A percentile compares a stretch with the other conserved stretches of the same genome.
phyloP scores from a whole-genome alignment of 2,329 filamentous ascomycete genomes.

The Byssothecium circinans region DNA sequence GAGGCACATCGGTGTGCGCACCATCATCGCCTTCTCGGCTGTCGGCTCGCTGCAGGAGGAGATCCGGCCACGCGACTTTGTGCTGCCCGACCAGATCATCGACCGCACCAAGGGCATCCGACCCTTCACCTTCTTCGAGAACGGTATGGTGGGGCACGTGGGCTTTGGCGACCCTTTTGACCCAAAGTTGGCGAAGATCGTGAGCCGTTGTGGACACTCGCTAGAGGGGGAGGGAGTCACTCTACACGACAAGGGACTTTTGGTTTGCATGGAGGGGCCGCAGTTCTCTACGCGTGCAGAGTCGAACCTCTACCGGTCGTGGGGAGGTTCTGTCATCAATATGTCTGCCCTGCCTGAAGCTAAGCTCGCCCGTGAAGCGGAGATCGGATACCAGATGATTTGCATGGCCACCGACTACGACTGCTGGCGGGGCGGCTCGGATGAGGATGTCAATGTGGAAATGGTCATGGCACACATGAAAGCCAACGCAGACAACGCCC shows the following conservation, averaged over 20 bases:
- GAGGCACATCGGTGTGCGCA: constrained; percentile 83
- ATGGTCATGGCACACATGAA: constrained; percentile 98
- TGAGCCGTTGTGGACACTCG: constrained; percentile 73
- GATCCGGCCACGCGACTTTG: constrained; percentile 94
- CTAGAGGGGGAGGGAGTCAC: constrained; percentile 83
- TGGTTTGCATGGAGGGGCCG: constrained; percentile 98
- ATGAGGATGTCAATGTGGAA: constrained; percentile 81
- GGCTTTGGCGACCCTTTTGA: constrained; percentile 97
- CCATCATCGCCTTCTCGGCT: constrained; percentile 90
- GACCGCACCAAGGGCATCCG: constrained; percentile 95
- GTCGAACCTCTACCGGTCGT: constrained; percentile 89
- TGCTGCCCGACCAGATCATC: constrained; percentile 94
- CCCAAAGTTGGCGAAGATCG: constrained; percentile 70
- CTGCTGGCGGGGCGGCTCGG: constrained; percentile 84
- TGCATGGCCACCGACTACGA: constrained; percentile 99
- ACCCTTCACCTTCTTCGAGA: constrained; percentile 94
- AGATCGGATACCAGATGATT: constrained; percentile 97
- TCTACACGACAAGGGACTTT: constrained; percentile 79
- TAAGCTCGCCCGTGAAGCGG: constrained; percentile 93
- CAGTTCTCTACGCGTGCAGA: constrained; percentile 97
- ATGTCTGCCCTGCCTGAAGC: constrained; percentile 96
- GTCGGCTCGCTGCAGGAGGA: constrained; percentile 90
- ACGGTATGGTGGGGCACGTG: constrained; percentile 88
- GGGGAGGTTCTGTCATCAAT: constrained; percentile 95
- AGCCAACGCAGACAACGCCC: constrained; percentile 86